Evolutionary conservation across 148 eudicot species (phyloP).

Genomic region (Euryodendron excelsum): DNA sequence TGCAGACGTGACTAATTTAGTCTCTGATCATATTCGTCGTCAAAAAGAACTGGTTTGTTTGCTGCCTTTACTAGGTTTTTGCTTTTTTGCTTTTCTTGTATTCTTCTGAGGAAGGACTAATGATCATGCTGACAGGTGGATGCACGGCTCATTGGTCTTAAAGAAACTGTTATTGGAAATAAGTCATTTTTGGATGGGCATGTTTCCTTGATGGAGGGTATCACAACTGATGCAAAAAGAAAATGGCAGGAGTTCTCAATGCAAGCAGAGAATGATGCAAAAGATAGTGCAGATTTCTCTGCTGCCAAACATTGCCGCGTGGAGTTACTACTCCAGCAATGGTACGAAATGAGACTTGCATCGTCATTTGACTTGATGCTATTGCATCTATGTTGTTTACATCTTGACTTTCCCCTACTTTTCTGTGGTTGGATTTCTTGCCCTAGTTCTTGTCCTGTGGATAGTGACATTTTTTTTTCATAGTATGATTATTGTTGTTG

Average conservation of each 20-base stretch:
- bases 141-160: conserved; percentile 58
- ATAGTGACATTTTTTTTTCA: not conserved
- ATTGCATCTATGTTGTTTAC: not conserved
- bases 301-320: conserved; percentile 96
- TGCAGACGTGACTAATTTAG: conserved; percentile 74
- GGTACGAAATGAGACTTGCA: conserved; percentile 38
- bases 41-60: conserved; percentile 76
- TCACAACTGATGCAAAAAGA: conserved; percentile 84
- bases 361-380: not conserved
- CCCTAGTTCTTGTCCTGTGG: not conserved
- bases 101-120: not conserved
- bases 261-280: conserved; percentile 62
- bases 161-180: conserved; percentile 54
- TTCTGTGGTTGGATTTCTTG: not conserved
- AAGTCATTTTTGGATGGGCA: conserved; percentile 73
- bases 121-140: conserved; percentile 51
- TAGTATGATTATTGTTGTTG: not conserved
- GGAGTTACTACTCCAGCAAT: conserved; percentile 78
- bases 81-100: not conserved
- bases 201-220: conserved; percentile 59
- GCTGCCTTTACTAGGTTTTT: not conserved
- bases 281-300: conserved; percentile 70
- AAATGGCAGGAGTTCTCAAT: conserved; percentile 80
- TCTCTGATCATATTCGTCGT: conserved; percentile 61
- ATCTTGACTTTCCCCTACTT: not conserved